Conservation (phyloP, 495 filamentous ascomycete species). For the Podospora comata region DNA sequence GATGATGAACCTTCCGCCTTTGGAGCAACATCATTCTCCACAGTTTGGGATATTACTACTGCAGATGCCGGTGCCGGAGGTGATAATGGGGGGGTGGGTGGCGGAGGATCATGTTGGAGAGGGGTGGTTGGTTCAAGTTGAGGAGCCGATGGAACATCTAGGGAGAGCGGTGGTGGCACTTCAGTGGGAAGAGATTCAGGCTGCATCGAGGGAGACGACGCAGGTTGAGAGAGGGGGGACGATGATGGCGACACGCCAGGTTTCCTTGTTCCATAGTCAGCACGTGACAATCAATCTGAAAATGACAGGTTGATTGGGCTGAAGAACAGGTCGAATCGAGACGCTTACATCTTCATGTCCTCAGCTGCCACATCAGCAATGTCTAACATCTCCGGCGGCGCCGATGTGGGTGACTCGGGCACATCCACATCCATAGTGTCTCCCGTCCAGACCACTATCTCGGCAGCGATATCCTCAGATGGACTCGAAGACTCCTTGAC, state of each 20-base stretch:
- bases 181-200: neutral
- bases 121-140: neutral
- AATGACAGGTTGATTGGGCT: neutral
- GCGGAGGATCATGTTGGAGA: neutral
- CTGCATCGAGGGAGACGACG: neutral
- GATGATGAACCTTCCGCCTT: slow-evolving; percentile 9
- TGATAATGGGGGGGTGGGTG: slow-evolving; percentile 4
- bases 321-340: neutral
- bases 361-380: neutral
- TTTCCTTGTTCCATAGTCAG: neutral
- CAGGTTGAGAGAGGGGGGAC: neutral
- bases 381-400: neutral
- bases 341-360: neutral
- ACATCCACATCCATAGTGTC: slow-evolving; percentile 29
- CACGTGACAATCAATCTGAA: neutral
- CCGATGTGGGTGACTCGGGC: slow-evolving; percentile 13
- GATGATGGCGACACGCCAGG: neutral
- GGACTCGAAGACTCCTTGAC: slow-evolving; percentile 7
- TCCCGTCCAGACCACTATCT: slow-evolving; percentile 41
- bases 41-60: neutral
- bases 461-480: slow-evolving; percentile 33
- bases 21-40: neutral
- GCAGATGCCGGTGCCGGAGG: slow-evolving; percentile 3
- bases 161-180: neutral
- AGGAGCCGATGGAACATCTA: neutral